Percentiles rank a stretch among this genome's conserved stretches.
Conservation (phyloP, 2,329 filamentous ascomycete genomes). For the Pseudodiploospora longispora region DNA sequence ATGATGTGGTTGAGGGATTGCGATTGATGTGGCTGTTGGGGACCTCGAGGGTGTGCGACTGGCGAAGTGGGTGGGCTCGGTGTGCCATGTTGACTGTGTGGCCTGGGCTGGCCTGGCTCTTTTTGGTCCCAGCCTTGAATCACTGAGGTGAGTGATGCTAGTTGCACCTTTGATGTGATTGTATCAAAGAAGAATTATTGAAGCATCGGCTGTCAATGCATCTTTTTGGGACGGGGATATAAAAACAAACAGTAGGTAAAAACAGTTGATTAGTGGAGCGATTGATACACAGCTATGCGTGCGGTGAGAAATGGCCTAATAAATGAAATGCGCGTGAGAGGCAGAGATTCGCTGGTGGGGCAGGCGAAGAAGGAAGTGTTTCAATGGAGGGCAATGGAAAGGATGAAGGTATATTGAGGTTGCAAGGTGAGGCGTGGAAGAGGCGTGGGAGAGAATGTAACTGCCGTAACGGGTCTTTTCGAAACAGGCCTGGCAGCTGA, state of each 20-base stretch:
- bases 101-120: conserved; percentile 14
- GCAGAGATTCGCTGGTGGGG: no score
- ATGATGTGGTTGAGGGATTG: conserved; percentile 63
- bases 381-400: no score
- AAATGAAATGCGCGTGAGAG: no score
- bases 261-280: no score
- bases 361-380: no score
- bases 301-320: no score
- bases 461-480: conserved; percentile 6
- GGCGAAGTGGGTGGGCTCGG: conserved; percentile 49
- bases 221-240: conserved; percentile 20
- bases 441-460: conserved; percentile 1
- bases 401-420: not conserved
- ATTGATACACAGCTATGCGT: no score
- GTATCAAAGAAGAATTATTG: no score
- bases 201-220: conserved; percentile 18
- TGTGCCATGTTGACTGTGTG: conserved; percentile 41
- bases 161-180: conserved; percentile 4
- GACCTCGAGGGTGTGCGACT: conserved; percentile 45
- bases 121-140: not conserved
- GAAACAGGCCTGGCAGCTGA: conserved; percentile 1
- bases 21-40: conserved; percentile 40
- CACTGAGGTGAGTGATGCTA: not conserved
- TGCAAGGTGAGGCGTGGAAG: not conserved
- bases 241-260: not conserved